These are phyloP conservation scores for Rhytidiadelphus loreus DNA, from an alignment of 225 moss, liverwort and hornwort genomes.

Conservation along the genomic window DNA sequence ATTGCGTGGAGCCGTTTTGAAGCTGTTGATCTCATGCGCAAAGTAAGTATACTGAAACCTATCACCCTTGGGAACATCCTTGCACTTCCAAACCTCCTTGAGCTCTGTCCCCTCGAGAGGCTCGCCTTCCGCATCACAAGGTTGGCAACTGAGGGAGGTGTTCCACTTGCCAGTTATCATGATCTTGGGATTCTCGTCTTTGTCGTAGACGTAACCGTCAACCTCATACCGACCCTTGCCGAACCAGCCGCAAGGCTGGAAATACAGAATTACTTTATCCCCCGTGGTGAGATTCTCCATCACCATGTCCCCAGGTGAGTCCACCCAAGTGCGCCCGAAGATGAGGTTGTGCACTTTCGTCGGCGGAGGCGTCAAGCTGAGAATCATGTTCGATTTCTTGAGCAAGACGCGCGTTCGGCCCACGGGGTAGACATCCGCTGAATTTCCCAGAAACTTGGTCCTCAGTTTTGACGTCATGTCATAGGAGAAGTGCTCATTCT, in stretches of 20 bases:
- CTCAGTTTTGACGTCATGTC: slow-evolving; percentile 85
- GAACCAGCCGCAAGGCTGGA: slow-evolving; percentile 99
- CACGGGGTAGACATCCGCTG: slow-evolving; percentile 75
- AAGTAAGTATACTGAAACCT: slow-evolving; percentile 75
- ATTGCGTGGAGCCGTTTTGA: slow-evolving; percentile 67
- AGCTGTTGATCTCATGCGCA: slow-evolving; percentile 72
- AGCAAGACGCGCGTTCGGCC: slow-evolving; percentile 85
- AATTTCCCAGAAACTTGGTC: slow-evolving; percentile 93
- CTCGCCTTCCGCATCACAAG: slow-evolving; percentile 90
- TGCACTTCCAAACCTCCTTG: slow-evolving; percentile 84
- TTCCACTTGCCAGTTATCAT: slow-evolving; percentile 97
- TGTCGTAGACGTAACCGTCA: slow-evolving; percentile 86
- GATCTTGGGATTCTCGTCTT: slow-evolving; percentile 84
- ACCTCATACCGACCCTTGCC: slow-evolving; percentile 89
- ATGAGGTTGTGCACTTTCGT: slow-evolving; percentile 84
- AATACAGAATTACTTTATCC: slow-evolving; percentile 83
- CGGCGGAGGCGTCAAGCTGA: slow-evolving; percentile 75
- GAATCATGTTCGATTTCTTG: slow-evolving; percentile 68
- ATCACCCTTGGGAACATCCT: slow-evolving; percentile 56
- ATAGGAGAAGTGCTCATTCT: slow-evolving; percentile 77
- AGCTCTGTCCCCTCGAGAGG: slow-evolving; percentile 71
- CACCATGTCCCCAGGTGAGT: slow-evolving; percentile 93
- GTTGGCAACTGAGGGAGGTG: slow-evolving; percentile 66
- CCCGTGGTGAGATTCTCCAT: slow-evolving; percentile 86
- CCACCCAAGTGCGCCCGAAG: slow-evolving; percentile 92